Conservation (phyloP, 106 monocot species). For the Dendrobium catenatum region DNA sequence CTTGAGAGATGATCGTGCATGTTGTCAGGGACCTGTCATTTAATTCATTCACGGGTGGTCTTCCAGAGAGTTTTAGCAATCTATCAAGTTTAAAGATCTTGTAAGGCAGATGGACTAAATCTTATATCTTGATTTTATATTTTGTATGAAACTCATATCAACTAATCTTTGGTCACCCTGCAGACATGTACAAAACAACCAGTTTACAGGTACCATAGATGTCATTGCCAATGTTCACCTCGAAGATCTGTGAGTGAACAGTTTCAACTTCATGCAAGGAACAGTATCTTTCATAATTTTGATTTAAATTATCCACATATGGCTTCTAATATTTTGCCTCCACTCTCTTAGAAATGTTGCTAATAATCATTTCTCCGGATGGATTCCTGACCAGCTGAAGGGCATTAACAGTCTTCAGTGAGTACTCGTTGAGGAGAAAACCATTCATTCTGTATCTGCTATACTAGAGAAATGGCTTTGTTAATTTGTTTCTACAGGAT, state of each 20-base stretch:
- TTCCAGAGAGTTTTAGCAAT: constrained; percentile 50
- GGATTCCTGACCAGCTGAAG: constrained; percentile 65
- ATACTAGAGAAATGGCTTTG: background rate
- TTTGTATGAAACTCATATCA: background rate
- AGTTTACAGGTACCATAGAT: constrained; percentile 72
- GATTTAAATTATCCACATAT: background rate
- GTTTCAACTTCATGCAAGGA: background rate
- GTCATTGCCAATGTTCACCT: constrained; percentile 65
- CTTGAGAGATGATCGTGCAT: constrained; percentile 4
- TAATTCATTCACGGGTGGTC: constrained; percentile 51
- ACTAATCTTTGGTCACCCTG: constrained; percentile 8
- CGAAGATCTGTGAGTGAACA: constrained; percentile 53
- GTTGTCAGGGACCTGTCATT: constrained; percentile 60
- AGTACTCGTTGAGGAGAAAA: constrained; percentile 16
- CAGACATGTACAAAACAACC: constrained; percentile 82
- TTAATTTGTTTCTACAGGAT: constrained; percentile 27
- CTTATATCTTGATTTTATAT: background rate
- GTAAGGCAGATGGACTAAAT: constrained; percentile 26
- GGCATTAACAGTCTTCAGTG: constrained; percentile 68
- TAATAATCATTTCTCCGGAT: constrained; percentile 78
- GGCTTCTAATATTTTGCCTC: background rate
- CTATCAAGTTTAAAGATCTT: constrained; percentile 44
- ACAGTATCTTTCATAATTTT: background rate
- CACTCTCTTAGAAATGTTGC: constrained; percentile 63
- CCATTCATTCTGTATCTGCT: background rate